Evolutionary conservation across 2,329 filamentous ascomycete species (phyloP), one percentile per base, ranked within the genome.

Genomic region (Penicillium griseofulvum): DNA sequence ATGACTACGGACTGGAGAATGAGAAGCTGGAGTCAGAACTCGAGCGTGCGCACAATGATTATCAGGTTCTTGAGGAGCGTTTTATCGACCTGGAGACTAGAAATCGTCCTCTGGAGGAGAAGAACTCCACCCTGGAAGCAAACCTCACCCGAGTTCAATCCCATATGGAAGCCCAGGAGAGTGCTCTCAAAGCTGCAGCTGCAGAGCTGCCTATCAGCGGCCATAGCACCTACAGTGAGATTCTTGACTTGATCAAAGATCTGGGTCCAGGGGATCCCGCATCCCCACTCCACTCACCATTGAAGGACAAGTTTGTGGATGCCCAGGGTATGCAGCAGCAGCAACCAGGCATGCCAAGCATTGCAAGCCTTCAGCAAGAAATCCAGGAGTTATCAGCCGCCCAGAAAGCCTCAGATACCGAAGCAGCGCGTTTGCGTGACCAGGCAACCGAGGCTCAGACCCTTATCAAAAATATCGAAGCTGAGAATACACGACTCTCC

Each of bases 241-340:
- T 77, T n/a, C 60, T 76, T 2, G 71, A 74, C 26, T 47, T 70
- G 39, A 71, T 75, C 44, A 72, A 73, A 45, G 68, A 69, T 49
- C 57, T 72, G 17, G 68, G 65, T 26, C 66, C 64, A 22, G 54
- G 64, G 12, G 57, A 61, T 39, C 51, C 59, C 9, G 54, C 55
- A 49, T 55, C 59, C 6, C 52, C 58, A 14, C 34, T 52, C 10
- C 49, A 52, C 14, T 56, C 55, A 14, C 52, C 62, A 6, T 26
- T 58, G 16, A 65, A 63, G 17, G 56, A 56, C 1, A 67, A 57
- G 48, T 59, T 64, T 45, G 49, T 47, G 1, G 56, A 51, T 3
- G 61, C 64, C 12, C 41, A 56, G 34, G 68, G 67, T 49, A 17
- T 64, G 2, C 62, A 65, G 6, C 60, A 66, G 8, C 51, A 68